Evolutionary conservation across 208 protist genomes (phyloP).

Genomic region (Herpetomonas muscarum): DNA sequence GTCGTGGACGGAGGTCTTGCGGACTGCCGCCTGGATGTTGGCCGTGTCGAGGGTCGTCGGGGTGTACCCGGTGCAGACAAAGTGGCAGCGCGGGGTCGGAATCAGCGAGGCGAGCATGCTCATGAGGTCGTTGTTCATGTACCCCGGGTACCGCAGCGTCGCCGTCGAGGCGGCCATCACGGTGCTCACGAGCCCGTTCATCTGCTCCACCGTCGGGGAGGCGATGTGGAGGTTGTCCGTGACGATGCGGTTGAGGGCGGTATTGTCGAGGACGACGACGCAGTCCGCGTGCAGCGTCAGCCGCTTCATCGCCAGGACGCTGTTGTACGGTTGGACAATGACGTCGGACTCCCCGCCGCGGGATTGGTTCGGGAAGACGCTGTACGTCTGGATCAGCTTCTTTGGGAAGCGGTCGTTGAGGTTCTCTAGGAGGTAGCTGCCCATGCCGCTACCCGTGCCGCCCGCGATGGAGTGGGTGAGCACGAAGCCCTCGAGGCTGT

Average conservation of each 20-base stretch:
- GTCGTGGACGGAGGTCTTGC: constrained; percentile 99
- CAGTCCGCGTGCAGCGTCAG: constrained; percentile 97
- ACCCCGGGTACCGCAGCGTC: constrained; percentile 98
- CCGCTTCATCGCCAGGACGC: constrained; percentile 98
- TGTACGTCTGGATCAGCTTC: constrained; percentile 99
- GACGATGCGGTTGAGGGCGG: constrained; percentile 97
- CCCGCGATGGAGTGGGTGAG: constrained; percentile 99
- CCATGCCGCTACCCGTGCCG: constrained; percentile 99
- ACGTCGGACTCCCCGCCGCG: constrained; percentile 89
- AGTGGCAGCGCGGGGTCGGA: constrained; percentile 99
- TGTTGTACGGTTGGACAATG: constrained; percentile 99
- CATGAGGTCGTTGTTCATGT: constrained; percentile 98
- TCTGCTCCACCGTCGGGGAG: constrained; percentile 95
- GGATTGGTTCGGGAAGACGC: constrained; percentile 96
- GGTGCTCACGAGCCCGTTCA: constrained; percentile 98
- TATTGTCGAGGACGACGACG: constrained; percentile 99
- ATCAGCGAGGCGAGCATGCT: constrained; percentile 98
- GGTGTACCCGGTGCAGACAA: constrained; percentile 99
- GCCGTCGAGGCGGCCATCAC: constrained; percentile 99
- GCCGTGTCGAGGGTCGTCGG: constrained; percentile 93
- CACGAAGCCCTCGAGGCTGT: constrained; percentile 98
- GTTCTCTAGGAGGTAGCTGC: constrained; percentile 98
- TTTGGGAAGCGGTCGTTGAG: constrained; percentile 98
- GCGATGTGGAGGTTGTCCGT: constrained; percentile 95
- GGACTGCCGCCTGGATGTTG: constrained; percentile 87